A percentile compares a stretch with the other conserved stretches of the same genome.
Evolutionary conservation across 768 basidiomycete species (phyloP).

Genomic region (Hydnum rufescens): DNA sequence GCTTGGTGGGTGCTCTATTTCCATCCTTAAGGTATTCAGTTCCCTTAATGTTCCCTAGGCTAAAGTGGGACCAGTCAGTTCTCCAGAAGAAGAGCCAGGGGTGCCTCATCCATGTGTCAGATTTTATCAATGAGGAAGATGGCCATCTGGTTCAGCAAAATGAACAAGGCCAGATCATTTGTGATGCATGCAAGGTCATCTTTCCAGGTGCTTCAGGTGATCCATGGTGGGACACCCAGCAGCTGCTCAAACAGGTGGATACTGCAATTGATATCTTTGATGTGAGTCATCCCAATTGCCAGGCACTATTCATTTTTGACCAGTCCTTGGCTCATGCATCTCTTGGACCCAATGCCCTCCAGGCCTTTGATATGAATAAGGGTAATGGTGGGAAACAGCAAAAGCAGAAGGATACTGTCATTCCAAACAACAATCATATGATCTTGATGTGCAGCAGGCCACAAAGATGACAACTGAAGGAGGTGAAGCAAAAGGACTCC

Average conservation of each 20-base stretch:
- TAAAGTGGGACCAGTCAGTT: slow-evolving; percentile 12
- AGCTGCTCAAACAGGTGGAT: slow-evolving; percentile 5
- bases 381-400: slow-evolving; percentile 23
- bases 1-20: too few species aligned
- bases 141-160: slow-evolving; percentile 15
- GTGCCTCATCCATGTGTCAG: too few species aligned
- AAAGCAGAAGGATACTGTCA: slow-evolving; percentile 18
- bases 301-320: too few species aligned
- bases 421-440: slow-evolving; percentile 21
- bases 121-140: slow-evolving; percentile 21
- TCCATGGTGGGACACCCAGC: slow-evolving; percentile 8
- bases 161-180: too few species aligned
- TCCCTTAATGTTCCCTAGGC: too few species aligned
- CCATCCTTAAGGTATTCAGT: too few species aligned
- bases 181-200: too few species aligned
- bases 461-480: slow-evolving; percentile 7
- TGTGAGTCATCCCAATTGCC: neutral
- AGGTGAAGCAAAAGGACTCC: slow-evolving; percentile 14
- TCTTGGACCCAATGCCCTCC: slow-evolving; percentile 21
- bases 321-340: slow-evolving; percentile 17
- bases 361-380: slow-evolving; percentile 27
- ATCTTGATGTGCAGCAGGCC: neutral
- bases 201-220: too few species aligned
- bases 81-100: too few species aligned
- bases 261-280: slow-evolving; percentile 1